These are phyloP conservation scores for Margaritispora aquatica DNA, from an alignment of 495 filamentous ascomycete genomes.

Conservation along the genomic window DNA sequence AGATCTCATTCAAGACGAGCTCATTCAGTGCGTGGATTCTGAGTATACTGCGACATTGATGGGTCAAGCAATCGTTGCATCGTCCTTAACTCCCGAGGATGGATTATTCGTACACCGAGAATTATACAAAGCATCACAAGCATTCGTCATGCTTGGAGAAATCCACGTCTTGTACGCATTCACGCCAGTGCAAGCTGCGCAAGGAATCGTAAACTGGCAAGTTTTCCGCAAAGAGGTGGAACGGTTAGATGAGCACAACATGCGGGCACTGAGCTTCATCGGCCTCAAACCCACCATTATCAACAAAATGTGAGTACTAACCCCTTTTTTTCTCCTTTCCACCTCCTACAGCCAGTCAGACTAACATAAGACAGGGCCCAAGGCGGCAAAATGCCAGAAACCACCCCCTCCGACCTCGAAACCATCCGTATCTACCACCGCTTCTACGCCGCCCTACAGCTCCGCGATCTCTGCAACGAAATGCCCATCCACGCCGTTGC, in stretches of 20 bases:
- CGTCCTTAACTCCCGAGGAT: slow-evolving; percentile 68
- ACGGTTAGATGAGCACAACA: slow-evolving; percentile 59
- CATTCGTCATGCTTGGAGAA: slow-evolving; percentile 79
- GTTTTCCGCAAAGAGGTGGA: slow-evolving; percentile 68
- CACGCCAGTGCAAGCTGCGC: slow-evolving; percentile 59
- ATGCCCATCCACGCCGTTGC: slow-evolving; percentile 65
- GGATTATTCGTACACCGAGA: slow-evolving; percentile 71
- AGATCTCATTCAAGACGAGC: slow-evolving; percentile 44
- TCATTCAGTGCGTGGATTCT: slow-evolving; percentile 47
- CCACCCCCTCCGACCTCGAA: slow-evolving; percentile 51
- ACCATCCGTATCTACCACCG: slow-evolving; percentile 62
- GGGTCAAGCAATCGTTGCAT: slow-evolving; percentile 68
- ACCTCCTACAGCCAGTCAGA: background rate
- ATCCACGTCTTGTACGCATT: slow-evolving; percentile 82
- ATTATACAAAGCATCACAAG: slow-evolving; percentile 57
- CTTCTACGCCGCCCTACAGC: slow-evolving; percentile 74
- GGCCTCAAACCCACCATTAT: slow-evolving; percentile 63
- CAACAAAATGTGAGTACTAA: slow-evolving; percentile 76
- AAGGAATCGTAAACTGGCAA: slow-evolving; percentile 60
- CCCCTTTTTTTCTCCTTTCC: slow-evolving; percentile 2
- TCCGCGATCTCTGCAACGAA: slow-evolving; percentile 78
- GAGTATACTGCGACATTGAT: slow-evolving; percentile 57
- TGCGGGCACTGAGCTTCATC: slow-evolving; percentile 62
- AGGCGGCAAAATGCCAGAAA: slow-evolving; percentile 61
- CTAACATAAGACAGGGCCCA: slow-evolving; percentile 52